Percentiles rank a stretch among this genome's conserved stretches.
Conservation (phyloP, 129 eudicot species). For the Escallonia rubra region DNA sequence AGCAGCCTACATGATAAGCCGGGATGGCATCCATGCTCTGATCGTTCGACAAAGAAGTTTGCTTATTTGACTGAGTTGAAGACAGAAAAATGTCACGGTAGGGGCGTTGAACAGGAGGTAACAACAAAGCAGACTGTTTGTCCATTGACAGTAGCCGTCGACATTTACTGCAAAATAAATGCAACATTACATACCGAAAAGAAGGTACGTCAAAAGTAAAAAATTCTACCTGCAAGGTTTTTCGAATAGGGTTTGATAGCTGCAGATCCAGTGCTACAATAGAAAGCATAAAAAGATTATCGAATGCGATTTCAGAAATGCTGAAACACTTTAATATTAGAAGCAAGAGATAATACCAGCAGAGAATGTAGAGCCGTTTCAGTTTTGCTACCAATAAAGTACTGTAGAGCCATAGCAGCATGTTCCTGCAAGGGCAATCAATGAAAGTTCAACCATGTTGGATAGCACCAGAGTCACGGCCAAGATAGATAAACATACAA, state of each 20-base stretch:
- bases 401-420: constrained; percentile 57
- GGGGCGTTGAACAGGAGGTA: constrained; percentile 57
- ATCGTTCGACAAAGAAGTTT: constrained; percentile 14
- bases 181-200: not conserved
- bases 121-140: constrained; percentile 39
- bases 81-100: constrained; percentile 22
- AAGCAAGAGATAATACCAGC: constrained; percentile 29
- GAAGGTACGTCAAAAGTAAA: not conserved
- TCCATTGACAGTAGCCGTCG: constrained; percentile 46
- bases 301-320: not conserved
- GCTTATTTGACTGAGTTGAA: constrained; percentile 11
- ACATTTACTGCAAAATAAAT: constrained; percentile 47
- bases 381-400: constrained; percentile 28
- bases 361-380: constrained; percentile 36
- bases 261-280: constrained; percentile 56
- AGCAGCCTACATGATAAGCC: constrained; percentile 53
- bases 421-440: constrained; percentile 36
- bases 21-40: constrained; percentile 12
- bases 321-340: not conserved
- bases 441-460: not conserved
- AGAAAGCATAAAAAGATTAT: not conserved
- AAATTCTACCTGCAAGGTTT: constrained; percentile 44
- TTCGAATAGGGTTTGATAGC: constrained; percentile 40
- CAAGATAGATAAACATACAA: no score
- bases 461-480: no score